phyloP scores from a whole-genome alignment of 2,329 filamentous ascomycete genomes.

The Tolypocladium capitatum region DNA sequence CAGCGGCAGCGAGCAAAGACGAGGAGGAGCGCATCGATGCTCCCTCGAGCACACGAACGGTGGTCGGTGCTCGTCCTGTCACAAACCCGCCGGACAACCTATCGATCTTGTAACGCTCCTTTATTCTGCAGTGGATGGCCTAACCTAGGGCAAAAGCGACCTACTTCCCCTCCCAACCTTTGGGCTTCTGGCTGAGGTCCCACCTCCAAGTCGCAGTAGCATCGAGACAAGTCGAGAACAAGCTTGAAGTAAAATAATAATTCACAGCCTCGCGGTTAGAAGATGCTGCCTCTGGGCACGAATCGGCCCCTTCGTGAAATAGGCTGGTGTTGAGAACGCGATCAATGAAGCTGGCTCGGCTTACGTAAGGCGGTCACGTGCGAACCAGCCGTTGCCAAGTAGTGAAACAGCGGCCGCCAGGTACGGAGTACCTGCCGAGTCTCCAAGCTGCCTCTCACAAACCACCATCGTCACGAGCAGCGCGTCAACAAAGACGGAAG shows the following conservation, averaged over 20 bases:
- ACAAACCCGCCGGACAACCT: too few relatives aligned
- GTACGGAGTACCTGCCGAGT: not conserved
- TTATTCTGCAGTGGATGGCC: too few relatives aligned
- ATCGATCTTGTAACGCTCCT: too few relatives aligned
- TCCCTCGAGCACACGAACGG: too few relatives aligned
- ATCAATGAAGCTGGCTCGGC: not conserved
- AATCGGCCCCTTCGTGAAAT: too few relatives aligned
- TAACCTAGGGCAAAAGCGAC: too few relatives aligned
- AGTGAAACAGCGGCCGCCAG: not conserved
- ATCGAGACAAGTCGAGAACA: not conserved
- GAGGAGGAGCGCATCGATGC: too few relatives aligned
- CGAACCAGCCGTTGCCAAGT: too few relatives aligned
- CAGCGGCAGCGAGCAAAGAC: not conserved
- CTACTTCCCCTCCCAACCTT: too few relatives aligned
- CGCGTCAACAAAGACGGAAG: not conserved
- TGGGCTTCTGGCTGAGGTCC: not conserved
- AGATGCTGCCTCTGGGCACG: too few relatives aligned
- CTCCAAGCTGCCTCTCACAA: not conserved
- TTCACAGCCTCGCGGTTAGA: not conserved
- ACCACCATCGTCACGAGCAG: not conserved
- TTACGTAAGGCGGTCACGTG: not conserved
- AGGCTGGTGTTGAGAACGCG: too few relatives aligned
- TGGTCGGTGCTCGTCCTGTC: too few relatives aligned
- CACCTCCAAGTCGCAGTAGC: not conserved
- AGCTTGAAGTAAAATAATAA: not conserved